Base-by-base conservation (phyloP, 352 stramenopile species). In the Phytopythium sindhum region DNA sequence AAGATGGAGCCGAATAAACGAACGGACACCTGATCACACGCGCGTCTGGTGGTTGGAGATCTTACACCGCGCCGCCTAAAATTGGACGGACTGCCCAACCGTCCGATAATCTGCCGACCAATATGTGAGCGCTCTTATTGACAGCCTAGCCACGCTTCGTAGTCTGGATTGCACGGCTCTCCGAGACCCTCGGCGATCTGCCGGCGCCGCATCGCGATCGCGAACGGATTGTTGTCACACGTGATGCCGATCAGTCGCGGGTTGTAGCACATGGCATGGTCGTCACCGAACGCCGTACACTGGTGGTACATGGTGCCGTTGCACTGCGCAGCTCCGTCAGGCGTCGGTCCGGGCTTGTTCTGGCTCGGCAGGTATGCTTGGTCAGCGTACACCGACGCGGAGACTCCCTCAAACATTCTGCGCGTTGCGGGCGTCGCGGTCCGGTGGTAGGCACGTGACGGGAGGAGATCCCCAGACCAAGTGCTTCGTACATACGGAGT, bases 91-190 rank as follows among this genome's bases (percentile, higher is more conserved):
- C 42, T 24, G 42, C 42, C 12, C 21, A 26, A 21, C 15, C 42
- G 42, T n/a, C 17, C n/a, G 15, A 19, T n/a, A 2, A 11, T 45
- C 15, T 45, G 1, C 17, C 39, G 33, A 42, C 11, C 37, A 19
- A 35, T 35, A 8, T 35, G n/a, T n/a, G n/a, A n/a, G n/a, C n/a
- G n/a, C n/a, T n/a, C n/a, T 37, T 39, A 39, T 24, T 54, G 14
- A 28, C 72, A 84, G 12, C 72, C 72, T 0, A 83, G 62, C 74
- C 74, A 82, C 1, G 73, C 68, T 48, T 85, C 76, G 0, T 63
- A 3, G 4, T 61, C 44, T 0, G 62, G 61, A 19, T 82, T 60
- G 29, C 71, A 82, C 0, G 19, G 35, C 9, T 67, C 63, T 0
- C 72, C 74, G 17, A 80, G 52, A 0, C 60, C 39, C 29, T 56